Base-by-base conservation (phyloP, 2,329 filamentous ascomycete genomes). In the Fusarium azukiicola region DNA sequence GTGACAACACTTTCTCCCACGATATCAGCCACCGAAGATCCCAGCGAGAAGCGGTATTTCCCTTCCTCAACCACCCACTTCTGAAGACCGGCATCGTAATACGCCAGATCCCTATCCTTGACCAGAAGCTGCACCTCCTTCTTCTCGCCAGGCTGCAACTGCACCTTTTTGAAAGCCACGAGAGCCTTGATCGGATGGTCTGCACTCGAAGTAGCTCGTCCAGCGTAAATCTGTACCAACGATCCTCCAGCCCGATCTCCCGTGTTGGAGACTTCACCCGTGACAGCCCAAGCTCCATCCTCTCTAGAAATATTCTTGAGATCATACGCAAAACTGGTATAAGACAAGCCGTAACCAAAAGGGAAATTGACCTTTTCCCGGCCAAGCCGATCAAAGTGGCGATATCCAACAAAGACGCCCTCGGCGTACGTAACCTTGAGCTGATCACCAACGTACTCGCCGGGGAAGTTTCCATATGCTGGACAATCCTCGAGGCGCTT, bases 281-380 rank as follows among this genome's bases (percentile, higher is more conserved):
- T 86, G 6, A 92, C 90, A 10, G 80, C 81, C 47, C 93, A 94
- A 9, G 88, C 92, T 85, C 95, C 95, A 64, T 17, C 89, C 90
- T 10, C 44, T 2, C 81, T 83, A 12, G 82, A 66, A 6, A 85
- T 84, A 2, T 79, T 78, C 32, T 84, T 82, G 81, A 95, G 89
- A 44, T 94, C 89, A 27, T 77, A 79, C 16, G 91, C 87, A 84
- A 96, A 96, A 0, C 87, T 90, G 1, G 94, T 94, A 85, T 96
- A 96, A 3, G 93, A 94, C 4, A 96, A 86, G 6, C 94, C 94
- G 78, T 94, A 91, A 5, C 94, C 94, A 79, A 96, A 96, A 21
- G 93, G 89, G 84, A 95, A 95, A 17, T 92, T 90, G 0, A 93
- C 90, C 9, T 90, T 88, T 13, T 91, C 89, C 42, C 89, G 87